Conservation (phyloP, 495 filamentous ascomycete species). For the Xylaria nigripes region DNA sequence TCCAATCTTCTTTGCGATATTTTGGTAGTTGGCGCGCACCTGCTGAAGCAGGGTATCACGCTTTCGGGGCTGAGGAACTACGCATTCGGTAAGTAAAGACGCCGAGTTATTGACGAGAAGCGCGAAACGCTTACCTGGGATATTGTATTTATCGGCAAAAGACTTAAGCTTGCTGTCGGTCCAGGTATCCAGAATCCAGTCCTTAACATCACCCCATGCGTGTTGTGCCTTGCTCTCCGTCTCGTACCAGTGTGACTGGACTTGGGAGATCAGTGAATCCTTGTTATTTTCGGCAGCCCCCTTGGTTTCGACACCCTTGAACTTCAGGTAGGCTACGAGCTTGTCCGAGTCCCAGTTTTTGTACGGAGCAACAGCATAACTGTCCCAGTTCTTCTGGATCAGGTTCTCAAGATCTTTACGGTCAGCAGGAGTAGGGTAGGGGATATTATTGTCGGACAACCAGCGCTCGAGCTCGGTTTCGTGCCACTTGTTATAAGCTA, state of each 20-base stretch:
- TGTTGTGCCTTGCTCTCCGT: constrained; percentile 62
- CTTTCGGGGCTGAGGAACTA: constrained; percentile 70
- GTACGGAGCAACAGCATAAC: constrained; percentile 58
- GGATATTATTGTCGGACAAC: constrained; percentile 89
- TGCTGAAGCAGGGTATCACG: constrained; percentile 73
- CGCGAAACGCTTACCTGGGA: constrained; percentile 48
- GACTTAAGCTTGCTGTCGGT: constrained; percentile 68
- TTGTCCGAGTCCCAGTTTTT: constrained; percentile 59
- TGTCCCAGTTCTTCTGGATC: constrained; percentile 83
- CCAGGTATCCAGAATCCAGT: constrained; percentile 93
- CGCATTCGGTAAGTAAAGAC: neutral
- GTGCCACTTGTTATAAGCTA: constrained; percentile 98
- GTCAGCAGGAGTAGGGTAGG: constrained; percentile 76
- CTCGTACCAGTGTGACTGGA: constrained; percentile 67
- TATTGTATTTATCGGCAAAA: constrained; percentile 80
- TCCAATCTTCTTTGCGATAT: constrained; percentile 70
- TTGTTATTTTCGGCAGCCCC: constrained; percentile 54
- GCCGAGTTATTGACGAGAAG: neutral
- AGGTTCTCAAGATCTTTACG: constrained; percentile 76
- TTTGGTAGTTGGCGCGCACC: constrained; percentile 73
- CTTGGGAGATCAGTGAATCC: constrained; percentile 55
- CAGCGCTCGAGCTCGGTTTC: constrained; percentile 95
- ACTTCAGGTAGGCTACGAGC: constrained; percentile 55
- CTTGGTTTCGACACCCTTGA: constrained; percentile 61
- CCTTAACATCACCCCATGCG: constrained; percentile 62